These are phyloP conservation scores for Acephala macrosclerotiorum DNA, from an alignment of 2,329 filamentous ascomycete species.

Conservation along the genomic window DNA sequence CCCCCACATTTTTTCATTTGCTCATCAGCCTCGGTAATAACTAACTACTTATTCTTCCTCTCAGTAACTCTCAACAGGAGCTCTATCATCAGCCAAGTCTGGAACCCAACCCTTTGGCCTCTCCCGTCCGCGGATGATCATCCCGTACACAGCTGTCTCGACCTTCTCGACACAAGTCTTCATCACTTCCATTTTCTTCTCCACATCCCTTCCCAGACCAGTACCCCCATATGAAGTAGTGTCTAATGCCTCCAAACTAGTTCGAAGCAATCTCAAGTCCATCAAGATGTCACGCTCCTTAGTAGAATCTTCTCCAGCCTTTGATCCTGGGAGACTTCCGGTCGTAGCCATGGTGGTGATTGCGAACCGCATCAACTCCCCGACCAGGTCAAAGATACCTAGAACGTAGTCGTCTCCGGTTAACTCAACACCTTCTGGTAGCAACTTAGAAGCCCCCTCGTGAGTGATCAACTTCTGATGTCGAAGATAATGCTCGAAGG, in stretches of 20 bases:
- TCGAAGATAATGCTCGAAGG: conserved; percentile 87
- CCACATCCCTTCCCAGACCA: conserved; percentile 67
- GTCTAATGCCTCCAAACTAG: conserved; percentile 77
- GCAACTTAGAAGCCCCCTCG: conserved; percentile 60
- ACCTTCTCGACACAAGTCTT: conserved; percentile 91
- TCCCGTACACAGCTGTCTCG: conserved; percentile 86
- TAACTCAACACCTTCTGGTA: conserved; percentile 64
- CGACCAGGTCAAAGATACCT: conserved; percentile 91
- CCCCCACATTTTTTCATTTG: neutral
- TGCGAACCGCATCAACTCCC: conserved; percentile 96
- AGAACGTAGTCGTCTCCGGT: conserved; percentile 87
- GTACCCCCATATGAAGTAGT: conserved; percentile 55
- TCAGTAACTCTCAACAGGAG: conserved; percentile 42
- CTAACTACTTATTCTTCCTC: neutral
- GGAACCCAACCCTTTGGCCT: conserved; percentile 92
- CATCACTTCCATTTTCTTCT: conserved; percentile 88
- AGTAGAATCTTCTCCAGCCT: conserved; percentile 36
- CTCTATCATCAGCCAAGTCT: conserved; percentile 59
- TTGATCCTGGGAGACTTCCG: conserved; percentile 50
- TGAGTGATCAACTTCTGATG: conserved; percentile 77
- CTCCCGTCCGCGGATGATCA: conserved; percentile 87
- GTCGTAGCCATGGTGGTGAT: conserved; percentile 85
- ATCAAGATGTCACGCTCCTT: conserved; percentile 69
- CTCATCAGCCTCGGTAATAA: neutral
- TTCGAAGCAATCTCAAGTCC: conserved; percentile 82